A percentile compares a stretch with the other conserved stretches of the same genome.
Conservation (phyloP, 495 filamentous ascomycete genomes). For the Mytilinidion resinicola region DNA sequence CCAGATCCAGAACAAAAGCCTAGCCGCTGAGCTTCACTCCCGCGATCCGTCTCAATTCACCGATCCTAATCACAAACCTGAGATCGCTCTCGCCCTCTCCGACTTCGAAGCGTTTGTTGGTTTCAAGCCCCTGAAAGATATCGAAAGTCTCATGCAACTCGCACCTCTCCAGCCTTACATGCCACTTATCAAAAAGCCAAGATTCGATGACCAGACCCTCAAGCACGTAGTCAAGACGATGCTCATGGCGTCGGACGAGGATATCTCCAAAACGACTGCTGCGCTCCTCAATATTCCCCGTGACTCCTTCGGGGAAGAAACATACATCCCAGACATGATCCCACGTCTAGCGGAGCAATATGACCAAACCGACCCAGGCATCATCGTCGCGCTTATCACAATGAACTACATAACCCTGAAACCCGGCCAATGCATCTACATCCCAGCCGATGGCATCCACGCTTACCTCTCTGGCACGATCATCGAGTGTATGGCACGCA, state of each 20-base stretch:
- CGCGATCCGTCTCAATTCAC: conserved; percentile 59
- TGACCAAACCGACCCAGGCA: conserved; percentile 53
- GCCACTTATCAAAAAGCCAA: conserved; percentile 33
- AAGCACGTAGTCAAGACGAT: conserved; percentile 52
- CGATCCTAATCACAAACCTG: conserved; percentile 75
- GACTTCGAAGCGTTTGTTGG: conserved; percentile 75
- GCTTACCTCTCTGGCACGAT: conserved; percentile 74
- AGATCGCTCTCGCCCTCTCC: conserved; percentile 71
- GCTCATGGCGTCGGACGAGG: conserved; percentile 48
- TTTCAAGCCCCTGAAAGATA: conserved; percentile 60
- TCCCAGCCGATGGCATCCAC: conserved; percentile 74
- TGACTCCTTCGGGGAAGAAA: conserved; percentile 47
- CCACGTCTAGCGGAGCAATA: conserved; percentile 62
- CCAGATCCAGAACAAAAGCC: conserved; percentile 45
- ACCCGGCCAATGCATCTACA: conserved; percentile 62
- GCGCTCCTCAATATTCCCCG: conserved; percentile 45
- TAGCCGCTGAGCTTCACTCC: conserved; percentile 57
- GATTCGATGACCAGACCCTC: conserved; percentile 57
- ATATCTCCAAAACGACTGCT: conserved; percentile 45
- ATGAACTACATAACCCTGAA: conserved; percentile 70
- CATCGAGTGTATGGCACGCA: conserved; percentile 80
- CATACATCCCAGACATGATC: conserved; percentile 57
- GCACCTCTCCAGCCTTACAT: conserved; percentile 50
- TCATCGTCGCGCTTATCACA: conserved; percentile 57
- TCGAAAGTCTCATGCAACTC: conserved; percentile 54